These are phyloP conservation scores for Sordariomycetes sp. DNA, from an alignment of 2,329 filamentous ascomycete species.

Conservation along the genomic window DNA sequence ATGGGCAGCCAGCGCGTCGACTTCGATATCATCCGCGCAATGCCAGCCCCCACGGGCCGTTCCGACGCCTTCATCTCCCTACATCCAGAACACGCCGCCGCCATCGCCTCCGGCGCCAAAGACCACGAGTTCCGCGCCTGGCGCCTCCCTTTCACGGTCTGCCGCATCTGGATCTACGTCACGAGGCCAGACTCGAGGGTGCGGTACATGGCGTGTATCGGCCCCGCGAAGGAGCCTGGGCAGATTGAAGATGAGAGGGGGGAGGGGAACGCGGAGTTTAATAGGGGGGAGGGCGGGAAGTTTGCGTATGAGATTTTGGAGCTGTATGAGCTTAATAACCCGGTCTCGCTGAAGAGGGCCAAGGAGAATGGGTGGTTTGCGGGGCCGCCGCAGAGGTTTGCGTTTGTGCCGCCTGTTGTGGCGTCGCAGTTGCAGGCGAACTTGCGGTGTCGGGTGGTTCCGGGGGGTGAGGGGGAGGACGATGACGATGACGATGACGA, in stretches of 20 bases:
- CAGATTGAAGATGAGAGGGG: constrained; percentile 33
- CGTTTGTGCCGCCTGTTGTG: constrained; percentile 41
- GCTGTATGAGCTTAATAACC: constrained; percentile 50
- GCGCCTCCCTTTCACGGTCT: constrained; percentile 38
- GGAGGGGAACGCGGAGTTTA: constrained; percentile 38
- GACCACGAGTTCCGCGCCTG: constrained; percentile 43
- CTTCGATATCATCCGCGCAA: constrained; percentile 29
- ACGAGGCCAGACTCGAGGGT: constrained; percentile 31
- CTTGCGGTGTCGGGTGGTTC: constrained; percentile 36
- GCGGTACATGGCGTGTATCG: constrained; percentile 45
- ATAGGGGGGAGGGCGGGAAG: constrained; percentile 16
- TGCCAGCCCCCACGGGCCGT: constrained; percentile 32
- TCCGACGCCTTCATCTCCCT: constrained; percentile 43
- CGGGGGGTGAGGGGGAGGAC: constrained; percentile 13
- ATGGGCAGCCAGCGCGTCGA: constrained; percentile 35
- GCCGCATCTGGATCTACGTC: constrained; percentile 50
- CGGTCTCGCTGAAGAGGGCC: constrained; percentile 36
- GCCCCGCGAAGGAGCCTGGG: constrained; percentile 28
- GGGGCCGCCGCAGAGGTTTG: constrained; percentile 33
- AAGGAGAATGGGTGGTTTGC: constrained; percentile 40
- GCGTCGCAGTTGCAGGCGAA: constrained; percentile 46
- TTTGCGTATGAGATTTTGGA: constrained; percentile 41
- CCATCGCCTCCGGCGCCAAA: constrained; percentile 34
- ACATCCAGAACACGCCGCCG: constrained; percentile 27
- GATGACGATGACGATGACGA: constrained; percentile 11